Base-by-base conservation (phyloP, 768 basidiomycete genomes). In the Tubosaeta brunneosetosa region DNA sequence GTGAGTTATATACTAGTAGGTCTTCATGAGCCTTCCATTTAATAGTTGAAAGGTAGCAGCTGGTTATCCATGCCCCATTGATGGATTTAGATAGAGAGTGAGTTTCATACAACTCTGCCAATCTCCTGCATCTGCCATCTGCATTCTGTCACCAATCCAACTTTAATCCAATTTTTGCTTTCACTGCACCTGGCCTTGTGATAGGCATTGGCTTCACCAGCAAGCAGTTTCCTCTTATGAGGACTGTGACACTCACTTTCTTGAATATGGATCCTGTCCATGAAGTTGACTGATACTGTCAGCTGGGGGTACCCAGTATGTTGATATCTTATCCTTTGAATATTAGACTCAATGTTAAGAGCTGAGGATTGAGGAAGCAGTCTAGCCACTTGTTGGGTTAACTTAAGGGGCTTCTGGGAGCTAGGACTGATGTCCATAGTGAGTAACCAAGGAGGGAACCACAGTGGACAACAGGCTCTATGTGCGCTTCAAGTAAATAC, bases 181-280 rank as follows among this genome's bases (percentile, higher is more conserved):
- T 93, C 0, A 86, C 91, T 6, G 95, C 94, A 0, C 95, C 95
- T 0, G 95, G 97, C 0, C 80, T 92, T 54, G 86, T 91, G 29
- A 95, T 99, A 90, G 95, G 90, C n/a, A 92, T 98, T 2, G 97
- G 97, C 6, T 88, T 84, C 0, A 79, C 97, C 33, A 94, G 95
- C 2, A 71, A 77, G 19, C 67, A 72, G 12, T 97, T 8, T 66
- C 74, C 16, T 73, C 82, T 0, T 97, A 97, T 61, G 83, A 88
- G 41, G 86, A 97, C 34, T 85, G 89, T 62, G 92, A 97, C n/a
- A n/a, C n/a, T n/a, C 61, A 97, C 95, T 0, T 99, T 97, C 75
- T 67, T 98, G 54, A 94, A 91, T 59, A 86, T 78, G 0, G 91
- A 61, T 89, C 31, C 81, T 98, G 11, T 74, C 85, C 25, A 81